Conservation (phyloP, 305 asterid species). For the Lippia alba region DNA sequence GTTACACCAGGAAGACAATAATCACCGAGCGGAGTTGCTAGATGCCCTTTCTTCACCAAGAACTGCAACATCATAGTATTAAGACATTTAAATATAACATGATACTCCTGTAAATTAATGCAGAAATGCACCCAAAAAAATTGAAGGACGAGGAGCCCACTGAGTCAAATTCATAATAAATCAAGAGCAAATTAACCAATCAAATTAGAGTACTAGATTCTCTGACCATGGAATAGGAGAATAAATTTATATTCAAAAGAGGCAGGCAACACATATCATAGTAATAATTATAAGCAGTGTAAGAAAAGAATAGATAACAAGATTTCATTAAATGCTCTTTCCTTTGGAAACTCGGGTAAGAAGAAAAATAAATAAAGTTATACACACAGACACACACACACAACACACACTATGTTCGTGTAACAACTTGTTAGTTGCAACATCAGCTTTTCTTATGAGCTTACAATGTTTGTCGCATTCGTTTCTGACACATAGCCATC, state of each 20-base stretch:
- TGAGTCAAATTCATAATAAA: not conserved
- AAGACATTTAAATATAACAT: slow-evolving; percentile 17
- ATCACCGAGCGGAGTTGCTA: slow-evolving; percentile 84
- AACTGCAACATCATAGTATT: slow-evolving; percentile 58
- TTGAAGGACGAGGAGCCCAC: too few relatives aligned
- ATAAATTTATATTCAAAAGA: not conserved
- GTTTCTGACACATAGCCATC: slow-evolving; percentile 97
- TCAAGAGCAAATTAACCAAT: slow-evolving; percentile 1
- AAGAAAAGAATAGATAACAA: not conserved
- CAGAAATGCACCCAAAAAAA: not conserved
- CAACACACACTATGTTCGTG: not conserved
- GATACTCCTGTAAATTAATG: not conserved
- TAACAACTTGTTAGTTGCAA: too few relatives aligned
- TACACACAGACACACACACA: not conserved
- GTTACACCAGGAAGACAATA: slow-evolving; percentile 93
- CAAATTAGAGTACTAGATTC: slow-evolving; percentile 13
- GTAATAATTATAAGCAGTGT: too few relatives aligned
- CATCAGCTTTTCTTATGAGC: slow-evolving; percentile 30
- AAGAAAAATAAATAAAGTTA: not conserved
- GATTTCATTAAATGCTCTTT: slow-evolving; percentile 3
- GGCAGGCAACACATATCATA: too few relatives aligned
- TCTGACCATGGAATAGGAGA: slow-evolving; percentile 3
- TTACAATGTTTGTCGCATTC: slow-evolving; percentile 86
- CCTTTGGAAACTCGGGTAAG: not conserved
- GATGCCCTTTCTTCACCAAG: slow-evolving; percentile 76